These are phyloP conservation scores for Rhodamnia argentea DNA, from an alignment of 345 rosid species.

Conservation along the genomic window DNA sequence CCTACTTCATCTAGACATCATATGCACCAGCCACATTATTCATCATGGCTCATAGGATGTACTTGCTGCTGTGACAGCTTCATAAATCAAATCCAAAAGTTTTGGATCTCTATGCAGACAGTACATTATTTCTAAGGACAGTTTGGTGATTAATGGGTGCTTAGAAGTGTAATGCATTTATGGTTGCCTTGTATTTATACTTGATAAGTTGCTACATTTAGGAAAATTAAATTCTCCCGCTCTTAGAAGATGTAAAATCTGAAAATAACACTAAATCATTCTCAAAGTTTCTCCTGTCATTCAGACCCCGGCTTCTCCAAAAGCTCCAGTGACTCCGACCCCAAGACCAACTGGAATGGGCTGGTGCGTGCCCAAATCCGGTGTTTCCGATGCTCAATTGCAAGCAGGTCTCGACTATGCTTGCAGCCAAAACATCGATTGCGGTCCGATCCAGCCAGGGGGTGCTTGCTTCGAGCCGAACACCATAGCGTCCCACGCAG, in stretches of 20 bases:
- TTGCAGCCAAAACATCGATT: constrained; percentile 53
- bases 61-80: background rate
- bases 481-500: constrained; percentile 49
- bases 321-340: constrained; percentile 25
- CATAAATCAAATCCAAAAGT: background rate
- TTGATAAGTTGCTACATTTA: background rate
- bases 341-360: constrained; percentile 35
- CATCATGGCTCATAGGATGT: background rate
- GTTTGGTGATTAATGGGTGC: background rate
- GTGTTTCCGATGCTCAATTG: constrained; percentile 44
- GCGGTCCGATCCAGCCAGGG: constrained; percentile 62
- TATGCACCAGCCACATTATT: background rate
- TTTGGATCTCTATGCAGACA: background rate
- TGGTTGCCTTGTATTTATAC: background rate
- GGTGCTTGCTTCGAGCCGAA: constrained; percentile 78
- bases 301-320: constrained; percentile 21
- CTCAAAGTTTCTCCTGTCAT: background rate
- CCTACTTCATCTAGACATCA: background rate
- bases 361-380: constrained; percentile 74
- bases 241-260: background rate
- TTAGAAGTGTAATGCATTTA: background rate
- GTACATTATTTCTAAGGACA: background rate
- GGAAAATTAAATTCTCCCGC: background rate
- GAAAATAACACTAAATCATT: rapidly evolving
- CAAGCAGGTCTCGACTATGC: constrained; percentile 75